Evolutionary conservation across 352 stramenopile genomes (phyloP), one percentile per base, ranked within the genome.

Genomic region (Phytophthora colocasiae): DNA sequence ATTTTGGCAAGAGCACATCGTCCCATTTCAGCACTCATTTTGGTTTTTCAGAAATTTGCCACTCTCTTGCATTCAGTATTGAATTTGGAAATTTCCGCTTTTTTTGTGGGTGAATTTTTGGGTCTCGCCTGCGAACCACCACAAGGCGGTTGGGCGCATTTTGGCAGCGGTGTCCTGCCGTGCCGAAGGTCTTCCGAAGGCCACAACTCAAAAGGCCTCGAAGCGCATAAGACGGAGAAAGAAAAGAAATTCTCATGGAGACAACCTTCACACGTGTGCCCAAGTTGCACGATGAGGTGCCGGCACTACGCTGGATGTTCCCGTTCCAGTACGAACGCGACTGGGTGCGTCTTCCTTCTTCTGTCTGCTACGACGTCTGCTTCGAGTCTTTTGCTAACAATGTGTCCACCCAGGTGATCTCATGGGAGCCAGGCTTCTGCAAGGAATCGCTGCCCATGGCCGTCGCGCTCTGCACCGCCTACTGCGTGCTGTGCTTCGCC

Each of bases 401-500:
- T 50, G 15, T 34, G 32, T 69, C 26, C 15, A 3, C 41, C 22
- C 47, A 90, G 83, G 63, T 78, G 57, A 78, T 92, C 38, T 82
- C 86, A 47, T 91, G 82, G 86, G 48, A 92, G 57, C 73, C 80
- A 15, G 59, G 69, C 31, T 95, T 91, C 60, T 93, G 84, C 66
- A 78, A 75, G 44, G 67, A 92, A 43, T 90, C 86, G 27, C 72
- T 95, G 39, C 64, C 55, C 29, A 71, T 90, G 56, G 83, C 73
- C 11, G 58, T 96, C 38, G 60, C 71, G 43, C 59, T 95, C 15
- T 92, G 81, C 62, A 83, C 70, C 26, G 67, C 60, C 49, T 97
- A 97, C 76, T 71, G 84, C 34, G 66, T 89, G 38, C 49, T 96
- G 50, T 94, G 87, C 80, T 94, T 95, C 34, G 76, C 73, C 15